Evolutionary conservation across 2,329 filamentous ascomycete species (phyloP).

Genomic region (Verticillium klebahnii): DNA sequence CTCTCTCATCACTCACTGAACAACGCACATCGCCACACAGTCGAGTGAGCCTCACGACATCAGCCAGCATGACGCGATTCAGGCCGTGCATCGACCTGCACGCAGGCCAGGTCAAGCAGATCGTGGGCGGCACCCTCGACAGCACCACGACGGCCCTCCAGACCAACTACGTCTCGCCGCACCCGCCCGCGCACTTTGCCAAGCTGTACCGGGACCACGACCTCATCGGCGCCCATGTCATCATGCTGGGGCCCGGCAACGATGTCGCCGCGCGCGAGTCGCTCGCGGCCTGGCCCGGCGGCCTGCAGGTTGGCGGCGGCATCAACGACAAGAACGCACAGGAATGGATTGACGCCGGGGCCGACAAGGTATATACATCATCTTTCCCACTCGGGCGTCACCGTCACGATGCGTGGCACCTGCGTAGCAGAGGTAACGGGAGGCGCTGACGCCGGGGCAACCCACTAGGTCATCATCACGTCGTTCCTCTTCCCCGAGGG

Average conservation of each 20-base stretch:
- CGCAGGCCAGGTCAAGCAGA: slow-evolving; percentile 96
- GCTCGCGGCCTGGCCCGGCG: slow-evolving; percentile 70
- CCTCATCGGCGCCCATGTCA: slow-evolving; percentile 82
- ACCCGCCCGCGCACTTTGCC: slow-evolving; percentile 78
- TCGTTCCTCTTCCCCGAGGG: slow-evolving; percentile 88
- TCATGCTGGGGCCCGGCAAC: slow-evolving; percentile 92
- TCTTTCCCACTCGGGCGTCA: no score
- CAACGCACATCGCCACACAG: not conserved
- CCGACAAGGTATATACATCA: slow-evolving; percentile 65
- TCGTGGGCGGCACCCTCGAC: slow-evolving; percentile 89
- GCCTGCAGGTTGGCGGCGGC: slow-evolving; percentile 89
- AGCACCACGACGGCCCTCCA: slow-evolving; percentile 61
- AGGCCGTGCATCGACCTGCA: slow-evolving; percentile 96
- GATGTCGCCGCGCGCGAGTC: slow-evolving; percentile 74
- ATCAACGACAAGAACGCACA: slow-evolving; percentile 81
- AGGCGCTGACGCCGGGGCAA: not conserved
- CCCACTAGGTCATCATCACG: slow-evolving; percentile 84
- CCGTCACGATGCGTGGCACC: no score
- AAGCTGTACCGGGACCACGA: slow-evolving; percentile 71
- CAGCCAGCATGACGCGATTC: slow-evolving; percentile 77
- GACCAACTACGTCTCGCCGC: slow-evolving; percentile 88
- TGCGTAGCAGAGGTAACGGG: not conserved
- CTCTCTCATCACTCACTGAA: not conserved
- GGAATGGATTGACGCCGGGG: slow-evolving; percentile 82
- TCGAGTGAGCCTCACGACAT: not conserved